These are phyloP conservation scores for Magnaporthiopsis incrustans DNA, from an alignment of 2,329 filamentous ascomycete genomes.

Conservation along the genomic window DNA sequence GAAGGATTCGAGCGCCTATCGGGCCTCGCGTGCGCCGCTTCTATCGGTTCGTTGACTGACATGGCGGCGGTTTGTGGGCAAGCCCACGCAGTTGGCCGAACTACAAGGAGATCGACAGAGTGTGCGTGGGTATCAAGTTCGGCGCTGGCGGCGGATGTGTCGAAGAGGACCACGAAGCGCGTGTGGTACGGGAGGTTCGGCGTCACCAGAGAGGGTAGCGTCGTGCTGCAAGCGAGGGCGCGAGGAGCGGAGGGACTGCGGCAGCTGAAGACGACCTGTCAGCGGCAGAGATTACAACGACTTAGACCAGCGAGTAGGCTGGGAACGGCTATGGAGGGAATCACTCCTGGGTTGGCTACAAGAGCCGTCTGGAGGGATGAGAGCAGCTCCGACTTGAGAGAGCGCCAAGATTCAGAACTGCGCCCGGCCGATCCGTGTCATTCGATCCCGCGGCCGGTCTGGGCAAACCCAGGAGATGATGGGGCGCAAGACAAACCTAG, in stretches of 20 bases:
- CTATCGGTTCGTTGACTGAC: constrained; percentile 2
- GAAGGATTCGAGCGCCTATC: constrained; percentile 21
- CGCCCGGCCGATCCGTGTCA: not conserved
- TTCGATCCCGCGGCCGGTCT: not conserved
- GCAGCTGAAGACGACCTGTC: not conserved
- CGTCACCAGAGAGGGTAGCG: not conserved
- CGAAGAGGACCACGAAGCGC: not conserved
- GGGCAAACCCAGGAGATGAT: not conserved
- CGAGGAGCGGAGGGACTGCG: not conserved
- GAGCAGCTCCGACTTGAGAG: not conserved
- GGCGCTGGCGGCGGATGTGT: no score
- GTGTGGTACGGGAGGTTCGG: not conserved
- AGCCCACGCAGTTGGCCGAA: not conserved
- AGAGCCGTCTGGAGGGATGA: not conserved
- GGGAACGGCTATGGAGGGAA: not conserved
- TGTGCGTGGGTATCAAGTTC: not conserved
- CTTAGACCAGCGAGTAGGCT: not conserved
- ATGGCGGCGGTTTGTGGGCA: not conserved
- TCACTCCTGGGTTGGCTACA: not conserved
- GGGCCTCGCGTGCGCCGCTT: constrained; percentile 3
- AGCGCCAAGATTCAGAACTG: not conserved
- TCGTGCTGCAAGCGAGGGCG: not conserved
- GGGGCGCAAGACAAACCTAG: not conserved
- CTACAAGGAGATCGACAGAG: not conserved
- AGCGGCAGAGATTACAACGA: not conserved